Conservation (phyloP, 2,329 filamentous ascomycete species). For the Macrophomina tecta region DNA sequence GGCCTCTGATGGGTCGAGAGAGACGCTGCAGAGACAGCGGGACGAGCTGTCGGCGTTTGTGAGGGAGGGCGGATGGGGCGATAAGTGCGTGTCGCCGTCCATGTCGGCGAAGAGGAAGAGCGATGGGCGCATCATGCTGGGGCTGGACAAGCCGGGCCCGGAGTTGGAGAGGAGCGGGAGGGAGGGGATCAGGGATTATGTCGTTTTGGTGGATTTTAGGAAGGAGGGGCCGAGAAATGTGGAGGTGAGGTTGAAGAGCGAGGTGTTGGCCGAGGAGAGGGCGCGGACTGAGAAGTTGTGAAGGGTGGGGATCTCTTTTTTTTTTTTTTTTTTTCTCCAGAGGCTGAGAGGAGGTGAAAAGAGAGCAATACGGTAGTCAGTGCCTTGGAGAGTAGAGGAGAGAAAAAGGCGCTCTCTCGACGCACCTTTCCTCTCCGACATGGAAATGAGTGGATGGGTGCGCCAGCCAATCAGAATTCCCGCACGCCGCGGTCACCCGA, state of each 20-base stretch:
- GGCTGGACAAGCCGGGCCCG: conserved; percentile 60
- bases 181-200: conserved; percentile 59
- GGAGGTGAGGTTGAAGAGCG: conserved; percentile 54
- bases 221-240: conserved; percentile 64
- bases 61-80: conserved; percentile 59
- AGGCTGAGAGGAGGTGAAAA: too few relatives aligned
- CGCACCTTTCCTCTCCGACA: too few relatives aligned
- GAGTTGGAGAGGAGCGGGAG: conserved; percentile 59
- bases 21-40: conserved; percentile 49
- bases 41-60: conserved; percentile 53
- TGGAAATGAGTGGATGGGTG: background rate
- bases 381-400: too few relatives aligned
- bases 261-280: conserved; percentile 60
- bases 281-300: conserved; percentile 63
- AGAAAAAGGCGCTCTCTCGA: too few relatives aligned
- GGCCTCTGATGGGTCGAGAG: conserved; percentile 40
- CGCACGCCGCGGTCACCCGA: background rate
- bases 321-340: too few relatives aligned
- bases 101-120: conserved; percentile 46
- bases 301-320: background rate
- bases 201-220: conserved; percentile 63
- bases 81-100: conserved; percentile 50
- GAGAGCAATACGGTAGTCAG: too few relatives aligned
- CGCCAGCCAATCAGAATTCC: background rate
- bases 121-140: conserved; percentile 60